Base-by-base conservation (phyloP, 2,329 filamentous ascomycete genomes). In the Coniella vitis region DNA sequence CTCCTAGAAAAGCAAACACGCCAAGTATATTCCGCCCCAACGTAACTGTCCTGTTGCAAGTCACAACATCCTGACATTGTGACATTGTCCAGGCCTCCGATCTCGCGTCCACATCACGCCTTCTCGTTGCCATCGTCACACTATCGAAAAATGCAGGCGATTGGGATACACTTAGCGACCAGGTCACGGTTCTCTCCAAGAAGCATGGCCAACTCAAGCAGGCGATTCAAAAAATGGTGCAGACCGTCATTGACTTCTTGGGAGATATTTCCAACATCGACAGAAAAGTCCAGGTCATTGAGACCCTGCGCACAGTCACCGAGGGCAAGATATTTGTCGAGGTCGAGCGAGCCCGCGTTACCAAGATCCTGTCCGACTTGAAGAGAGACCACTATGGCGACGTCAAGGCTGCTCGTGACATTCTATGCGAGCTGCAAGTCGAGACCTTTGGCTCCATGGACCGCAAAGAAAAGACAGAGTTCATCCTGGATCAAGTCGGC, bases 241-340 rank as follows among this genome's bases (percentile, higher is more conserved):
- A 98, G 75, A 86, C 84, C 41, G 90, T 95, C 55, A 95, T 98
- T 84, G 78, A 75, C 52, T 96, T 97, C 69, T 72, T 98, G 62
- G 86, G 95, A 63, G 81, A 86, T 40, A 90, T 90, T 19, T 90
- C 93, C 31, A 86, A 81, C 61, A 63, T 88, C 53, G 90, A 96
- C 59, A 90, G 83, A 32, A 98, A 97, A 73, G 75, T 98, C 49
- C 86, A 87, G 19, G 83, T 95, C 52, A 98, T 98, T 62, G 91
- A 98, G 70, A 94, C 91, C 1, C 70, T 98, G 61, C 83, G 93
- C 60, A 97, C 91, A 37, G 91, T 98, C 42, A 98, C 93, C 8
- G 93, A 98, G 70, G 93, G 93, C 71, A 98, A 98, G 86, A 98
- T 98, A 66, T 98, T 98, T 62, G 91, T 98, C 60, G 93, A 98